Base-by-base conservation (phyloP, 169 alveolate species). In the Plasmodium adleri region DNA sequence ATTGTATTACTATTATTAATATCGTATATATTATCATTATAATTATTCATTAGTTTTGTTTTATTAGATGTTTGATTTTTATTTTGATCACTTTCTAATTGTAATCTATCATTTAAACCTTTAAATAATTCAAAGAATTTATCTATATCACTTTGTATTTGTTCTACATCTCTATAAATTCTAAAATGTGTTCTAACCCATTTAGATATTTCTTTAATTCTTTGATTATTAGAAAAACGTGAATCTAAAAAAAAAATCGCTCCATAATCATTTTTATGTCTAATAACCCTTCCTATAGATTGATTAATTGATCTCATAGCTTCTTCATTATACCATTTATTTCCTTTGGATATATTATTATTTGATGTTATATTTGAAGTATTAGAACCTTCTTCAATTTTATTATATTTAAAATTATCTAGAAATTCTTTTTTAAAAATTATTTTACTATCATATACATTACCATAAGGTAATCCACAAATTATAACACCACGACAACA, bases 301-400 rank as follows among this genome's bases (percentile, higher is more conserved):
- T 98, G 98, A 93, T 98, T 98, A 26, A 96, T 97, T 13, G 99
- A 98, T 88, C 99, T 93, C 45, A 97, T 96, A 2, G 99, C 99
- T 89, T 97, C 97, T 74, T 96, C 94, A 52, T 93, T 87, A 94
- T 98, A 97, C 99, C 99, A 98, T 58, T 95, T 96, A 50, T 88
- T 70, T 26, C 98, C 97, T 71, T 64, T 94, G 20, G 85, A 71
- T 39, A 39, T 39, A 39, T 20, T 20, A 20, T 20, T 20, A 20
- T 39, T 39, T 13, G 80, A 24, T 32, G 45, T 4, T 2, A 39
- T 39, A 12, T 28, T 39, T 5, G n/a, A 17, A 6, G 66, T 26
- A 56, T 22, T 76, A 3, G 5, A 10, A 24, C 66, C 0, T 47
- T 47, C 74, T 26, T n/a, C 56, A 22, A 1, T 74, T 13, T 39